Base-by-base conservation (phyloP, 305 asterid genomes). In the Rubia balearica region DNA sequence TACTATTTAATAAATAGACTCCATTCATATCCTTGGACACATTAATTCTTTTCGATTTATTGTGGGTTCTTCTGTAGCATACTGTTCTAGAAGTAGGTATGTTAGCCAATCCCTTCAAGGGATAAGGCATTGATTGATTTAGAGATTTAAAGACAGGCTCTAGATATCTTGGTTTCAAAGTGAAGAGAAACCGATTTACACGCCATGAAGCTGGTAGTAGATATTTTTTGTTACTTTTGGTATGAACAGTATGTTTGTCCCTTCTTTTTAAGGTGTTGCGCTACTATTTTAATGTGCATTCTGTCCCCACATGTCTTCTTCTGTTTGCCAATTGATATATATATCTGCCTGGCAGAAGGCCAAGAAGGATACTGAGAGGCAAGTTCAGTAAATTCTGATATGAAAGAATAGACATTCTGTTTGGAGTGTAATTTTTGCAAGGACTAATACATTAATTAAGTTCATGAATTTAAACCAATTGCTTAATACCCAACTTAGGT, bases 21-120 rank as follows among this genome's bases (percentile, higher is more conserved):
- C 64, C 63, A 33, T 68, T 30, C 72, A 33, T 41, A 51, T 17
- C 14, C 21, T 51, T 56, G 14, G 49, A 41, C 56, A 11, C 4
- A 51, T 66, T 57, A 19, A 16, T 56, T 16, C 16, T 17, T 13
- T 62, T 17, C 1, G 57, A 51, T 24, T 49, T 41, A 38, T 41
- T 7, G 22, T 4, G 21, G 27, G 27, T 9, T 64, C 55, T 63
- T 36, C n/a, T 66, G 67, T 55, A 30, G 22, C 64, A 22, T 55
- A 57, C 68, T 73, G 45, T 73, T 68, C 19, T 51, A 67, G 7
- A 13, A 36, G 7, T 5, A 66, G 61, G 55, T 56, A 55, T 55
- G 60, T 5, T 24, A 43, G 38, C 11, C 57, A 19, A 45, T 22
- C 0, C 4, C 19, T 6, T 51, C 57, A 51, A 51, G 9, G 57